These are phyloP conservation scores for Candida ortonii DNA, from an alignment of 805 yeast species.

Conservation along the genomic window DNA sequence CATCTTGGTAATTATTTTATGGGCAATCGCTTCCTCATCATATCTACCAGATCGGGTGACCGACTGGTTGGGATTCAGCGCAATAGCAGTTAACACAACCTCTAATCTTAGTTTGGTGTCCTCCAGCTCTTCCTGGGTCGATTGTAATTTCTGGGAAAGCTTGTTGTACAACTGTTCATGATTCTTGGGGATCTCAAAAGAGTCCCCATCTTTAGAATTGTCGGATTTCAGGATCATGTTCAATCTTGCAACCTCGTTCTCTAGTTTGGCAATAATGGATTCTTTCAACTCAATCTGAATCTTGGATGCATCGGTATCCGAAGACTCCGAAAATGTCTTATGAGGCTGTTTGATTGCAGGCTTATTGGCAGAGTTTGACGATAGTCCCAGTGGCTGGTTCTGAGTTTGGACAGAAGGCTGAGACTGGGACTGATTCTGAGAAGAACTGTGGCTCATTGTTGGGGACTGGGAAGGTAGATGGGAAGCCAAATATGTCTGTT, in stretches of 20 bases:
- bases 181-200: constrained; percentile 33
- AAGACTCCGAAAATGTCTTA: constrained; percentile 3
- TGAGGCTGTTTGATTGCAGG: constrained; percentile 7
- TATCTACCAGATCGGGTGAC: constrained; percentile 56
- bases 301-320: constrained; percentile 39
- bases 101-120: constrained; percentile 66
- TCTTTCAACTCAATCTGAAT: constrained; percentile 56
- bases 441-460: constrained; percentile 1
- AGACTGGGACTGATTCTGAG: constrained; percentile 2
- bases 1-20: constrained; percentile 63
- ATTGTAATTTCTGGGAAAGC: constrained; percentile 28
- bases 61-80: constrained; percentile 46
- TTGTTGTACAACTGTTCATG: constrained; percentile 32
- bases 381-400: constrained; percentile 4
- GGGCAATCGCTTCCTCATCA: constrained; percentile 74
- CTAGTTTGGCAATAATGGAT: constrained; percentile 44
- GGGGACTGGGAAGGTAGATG: constrained; percentile 7
- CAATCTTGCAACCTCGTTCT: constrained; percentile 41
- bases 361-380: constrained; percentile 4
- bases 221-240: constrained; percentile 44
- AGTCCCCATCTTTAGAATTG: constrained; percentile 19
- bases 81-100: constrained; percentile 53
- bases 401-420: constrained; percentile 10
- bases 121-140: constrained; percentile 45
- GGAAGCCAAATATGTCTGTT: constrained; percentile 9